These are phyloP conservation scores for Antarctomyces pellizariae DNA, from an alignment of 495 filamentous ascomycete species.

Conservation along the genomic window DNA sequence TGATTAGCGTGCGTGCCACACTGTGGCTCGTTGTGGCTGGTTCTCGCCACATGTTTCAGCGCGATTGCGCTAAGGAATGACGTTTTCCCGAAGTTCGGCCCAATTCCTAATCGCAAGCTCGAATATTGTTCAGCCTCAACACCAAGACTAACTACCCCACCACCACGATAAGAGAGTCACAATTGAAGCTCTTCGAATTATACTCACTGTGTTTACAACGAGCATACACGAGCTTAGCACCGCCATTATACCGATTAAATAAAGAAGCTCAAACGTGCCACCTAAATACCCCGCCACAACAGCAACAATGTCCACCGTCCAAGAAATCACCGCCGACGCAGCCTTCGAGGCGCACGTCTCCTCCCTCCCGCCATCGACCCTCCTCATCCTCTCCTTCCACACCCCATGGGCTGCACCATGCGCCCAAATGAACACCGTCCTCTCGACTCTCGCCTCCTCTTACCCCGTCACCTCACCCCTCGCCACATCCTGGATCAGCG, in stretches of 20 bases:
- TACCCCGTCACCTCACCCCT: constrained; percentile 43
- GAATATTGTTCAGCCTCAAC: too few species aligned
- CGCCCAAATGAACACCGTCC: constrained; percentile 74
- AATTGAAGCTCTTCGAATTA: too few species aligned
- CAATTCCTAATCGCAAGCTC: too few species aligned
- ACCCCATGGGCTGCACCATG: constrained; percentile 95
- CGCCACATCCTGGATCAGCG: constrained; percentile 53
- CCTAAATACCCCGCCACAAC: constrained; percentile 1
- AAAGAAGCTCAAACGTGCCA: constrained; percentile 1
- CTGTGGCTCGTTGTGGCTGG: too few species aligned
- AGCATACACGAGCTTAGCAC: constrained; percentile 1
- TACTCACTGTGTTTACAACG: constrained; percentile 2
- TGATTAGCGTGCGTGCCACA: too few species aligned
- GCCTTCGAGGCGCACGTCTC: constrained; percentile 42
- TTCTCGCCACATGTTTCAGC: too few species aligned
- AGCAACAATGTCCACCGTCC: constrained; percentile 49
- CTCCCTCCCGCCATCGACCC: constrained; percentile 36
- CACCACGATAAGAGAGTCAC: too few species aligned
- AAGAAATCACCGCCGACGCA: constrained; percentile 42
- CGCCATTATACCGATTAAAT: constrained; percentile 1
- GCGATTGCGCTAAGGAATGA: too few species aligned
- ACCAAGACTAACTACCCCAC: too few species aligned
- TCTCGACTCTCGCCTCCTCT: constrained; percentile 60
- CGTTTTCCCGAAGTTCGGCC: too few species aligned
- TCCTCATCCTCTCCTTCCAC: constrained; percentile 78